These are phyloP conservation scores for Boletus sensibilis DNA, from an alignment of 768 basidiomycete species.

Conservation along the genomic window DNA sequence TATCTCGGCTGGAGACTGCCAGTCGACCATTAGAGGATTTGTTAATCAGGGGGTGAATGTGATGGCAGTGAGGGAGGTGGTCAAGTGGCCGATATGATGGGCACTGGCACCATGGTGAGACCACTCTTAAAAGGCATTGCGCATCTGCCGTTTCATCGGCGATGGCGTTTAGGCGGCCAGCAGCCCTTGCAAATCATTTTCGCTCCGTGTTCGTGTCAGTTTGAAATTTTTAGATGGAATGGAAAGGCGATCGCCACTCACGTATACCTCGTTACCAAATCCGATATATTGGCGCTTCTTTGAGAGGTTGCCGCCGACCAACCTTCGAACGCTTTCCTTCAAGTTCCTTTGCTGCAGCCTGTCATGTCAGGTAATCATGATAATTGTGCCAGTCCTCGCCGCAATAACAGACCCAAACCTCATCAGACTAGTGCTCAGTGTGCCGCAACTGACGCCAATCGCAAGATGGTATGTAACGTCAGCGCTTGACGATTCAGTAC, in stretches of 20 bases:
- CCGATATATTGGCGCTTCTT: constrained; percentile 9
- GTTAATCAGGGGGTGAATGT: constrained; percentile 6
- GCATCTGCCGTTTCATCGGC: constrained; percentile 7
- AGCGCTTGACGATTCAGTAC: background rate
- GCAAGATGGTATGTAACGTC: too few species aligned
- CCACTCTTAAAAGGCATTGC: constrained; percentile 8
- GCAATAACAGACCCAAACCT: background rate
- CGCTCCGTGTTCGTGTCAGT: background rate
- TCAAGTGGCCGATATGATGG: background rate
- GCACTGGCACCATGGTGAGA: background rate
- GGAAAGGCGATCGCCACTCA: constrained; percentile 9
- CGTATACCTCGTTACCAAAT: constrained; percentile 6
- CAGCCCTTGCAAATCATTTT: constrained; percentile 7
- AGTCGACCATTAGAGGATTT: constrained; percentile 48
- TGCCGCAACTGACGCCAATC: background rate
- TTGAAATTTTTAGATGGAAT: background rate
- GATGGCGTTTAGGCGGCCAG: constrained; percentile 22
- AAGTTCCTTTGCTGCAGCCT: background rate
- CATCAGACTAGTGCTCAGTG: background rate
- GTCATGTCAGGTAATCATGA: background rate
- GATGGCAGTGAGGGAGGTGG: background rate
- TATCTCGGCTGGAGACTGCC: constrained; percentile 51
- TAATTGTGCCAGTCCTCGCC: background rate
- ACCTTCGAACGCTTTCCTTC: background rate
- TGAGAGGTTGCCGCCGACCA: background rate